These are phyloP conservation scores for Lasiodiplodia theobromae DNA, from an alignment of 2,329 filamentous ascomycete genomes.

Conservation along the genomic window DNA sequence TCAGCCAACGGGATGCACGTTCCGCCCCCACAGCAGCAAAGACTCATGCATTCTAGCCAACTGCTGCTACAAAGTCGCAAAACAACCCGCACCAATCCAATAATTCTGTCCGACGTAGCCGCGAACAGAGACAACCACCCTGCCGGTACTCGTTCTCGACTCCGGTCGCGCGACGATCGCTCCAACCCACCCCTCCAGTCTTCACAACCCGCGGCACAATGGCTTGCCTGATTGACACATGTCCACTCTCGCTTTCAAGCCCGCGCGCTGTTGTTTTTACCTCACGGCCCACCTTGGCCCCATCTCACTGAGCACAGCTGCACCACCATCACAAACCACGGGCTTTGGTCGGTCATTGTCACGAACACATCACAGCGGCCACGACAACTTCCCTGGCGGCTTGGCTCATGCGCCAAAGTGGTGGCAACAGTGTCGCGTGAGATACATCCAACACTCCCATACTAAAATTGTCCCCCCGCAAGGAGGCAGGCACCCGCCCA, in stretches of 20 bases:
- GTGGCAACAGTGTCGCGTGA: slow-evolving; percentile 27
- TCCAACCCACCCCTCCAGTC: not conserved
- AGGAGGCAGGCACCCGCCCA: not conserved
- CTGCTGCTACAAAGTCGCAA: slow-evolving; percentile 6
- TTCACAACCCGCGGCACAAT: not conserved
- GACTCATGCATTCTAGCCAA: not conserved
- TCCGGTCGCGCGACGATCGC: not conserved
- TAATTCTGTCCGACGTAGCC: slow-evolving; percentile 7
- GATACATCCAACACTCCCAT: not conserved
- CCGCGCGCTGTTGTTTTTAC: not conserved
- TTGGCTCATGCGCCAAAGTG: not conserved
- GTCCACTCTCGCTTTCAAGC: not conserved
- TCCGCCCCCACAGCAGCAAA: not conserved
- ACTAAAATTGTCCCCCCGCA: not conserved
- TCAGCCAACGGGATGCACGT: slow-evolving; percentile 3
- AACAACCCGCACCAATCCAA: not conserved
- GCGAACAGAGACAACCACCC: not conserved
- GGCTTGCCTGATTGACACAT: slow-evolving; percentile 1
- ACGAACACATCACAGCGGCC: not conserved
- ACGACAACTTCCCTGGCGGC: not conserved
- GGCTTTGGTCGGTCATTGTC: not conserved
- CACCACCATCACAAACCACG: not conserved
- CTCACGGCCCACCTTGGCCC: not conserved
- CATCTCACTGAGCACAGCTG: not conserved
- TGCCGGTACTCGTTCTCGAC: not conserved